Percentiles rank a stretch among this genome's conserved stretches.
Evolutionary conservation across 1,284 basidiomycete species (phyloP).

Genomic region (Sutorius eximius): DNA sequence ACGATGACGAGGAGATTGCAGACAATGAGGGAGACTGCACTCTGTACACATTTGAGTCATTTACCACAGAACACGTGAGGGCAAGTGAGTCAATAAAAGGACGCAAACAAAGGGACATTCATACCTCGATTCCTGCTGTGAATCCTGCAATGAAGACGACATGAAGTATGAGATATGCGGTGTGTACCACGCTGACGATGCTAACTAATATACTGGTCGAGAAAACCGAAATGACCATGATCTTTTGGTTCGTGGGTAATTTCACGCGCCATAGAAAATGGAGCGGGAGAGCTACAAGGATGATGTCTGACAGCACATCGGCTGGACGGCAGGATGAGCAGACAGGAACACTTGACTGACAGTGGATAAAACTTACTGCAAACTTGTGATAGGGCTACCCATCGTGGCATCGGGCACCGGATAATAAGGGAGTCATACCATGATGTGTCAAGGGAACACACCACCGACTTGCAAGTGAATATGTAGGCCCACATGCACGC

Average conservation of each 20-base stretch:
- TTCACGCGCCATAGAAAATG: conserved; percentile 29
- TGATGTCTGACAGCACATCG: conserved; percentile 26
- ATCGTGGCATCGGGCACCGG: conserved; percentile 20
- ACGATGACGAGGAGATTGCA: conserved; percentile 36
- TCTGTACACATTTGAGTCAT: conserved; percentile 2
- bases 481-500: conserved; percentile 24
- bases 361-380: conserved; percentile 17
- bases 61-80: neutral
- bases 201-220: conserved; percentile 32
- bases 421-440: conserved; percentile 17
- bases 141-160: conserved; percentile 1
- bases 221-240: conserved; percentile 31
- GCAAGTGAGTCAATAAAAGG: neutral
- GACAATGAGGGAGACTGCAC: conserved; percentile 29
- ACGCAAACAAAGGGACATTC: neutral
- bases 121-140: conserved; percentile 29
- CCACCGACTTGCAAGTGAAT: conserved; percentile 18
- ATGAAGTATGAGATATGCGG: conserved; percentile 20
- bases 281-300: conserved; percentile 27
- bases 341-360: too few species aligned
- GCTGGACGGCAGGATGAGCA: conserved; percentile 12
- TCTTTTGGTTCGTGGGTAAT: conserved; percentile 24
- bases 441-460: conserved; percentile 15
- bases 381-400: conserved; percentile 26
- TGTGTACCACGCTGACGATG: conserved; percentile 27